These are phyloP conservation scores for Panaeolus cyanescens DNA, from an alignment of 768 basidiomycete species.

Conservation along the genomic window DNA sequence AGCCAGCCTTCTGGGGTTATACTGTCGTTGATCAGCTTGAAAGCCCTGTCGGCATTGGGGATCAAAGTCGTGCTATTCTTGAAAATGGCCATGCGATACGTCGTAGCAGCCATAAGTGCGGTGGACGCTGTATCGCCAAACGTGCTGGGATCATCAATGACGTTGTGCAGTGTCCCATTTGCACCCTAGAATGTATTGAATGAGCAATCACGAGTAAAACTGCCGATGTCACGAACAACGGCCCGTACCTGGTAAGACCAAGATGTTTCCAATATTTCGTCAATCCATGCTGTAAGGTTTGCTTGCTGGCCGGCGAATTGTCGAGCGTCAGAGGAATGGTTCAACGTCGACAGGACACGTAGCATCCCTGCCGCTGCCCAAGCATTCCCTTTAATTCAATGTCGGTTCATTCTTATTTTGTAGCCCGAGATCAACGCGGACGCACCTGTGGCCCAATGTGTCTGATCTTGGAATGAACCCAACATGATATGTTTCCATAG, in stretches of 20 bases:
- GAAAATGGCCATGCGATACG: slow-evolving; percentile 53
- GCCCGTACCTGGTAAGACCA: slow-evolving; percentile 45
- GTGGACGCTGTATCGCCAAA: slow-evolving; percentile 59
- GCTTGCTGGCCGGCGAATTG: slow-evolving; percentile 38
- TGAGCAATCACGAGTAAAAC: background rate
- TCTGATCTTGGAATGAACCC: slow-evolving; percentile 45
- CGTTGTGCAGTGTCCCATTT: slow-evolving; percentile 54
- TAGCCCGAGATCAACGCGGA: background rate
- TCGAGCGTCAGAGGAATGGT: slow-evolving; percentile 39
- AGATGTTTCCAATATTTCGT: slow-evolving; percentile 48
- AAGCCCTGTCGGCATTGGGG: slow-evolving; percentile 40
- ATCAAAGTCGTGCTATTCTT: slow-evolving; percentile 38
- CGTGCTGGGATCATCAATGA: slow-evolving; percentile 47
- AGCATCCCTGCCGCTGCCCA: slow-evolving; percentile 73
- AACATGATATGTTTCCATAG: slow-evolving; percentile 60
- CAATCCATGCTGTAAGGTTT: slow-evolving; percentile 53
- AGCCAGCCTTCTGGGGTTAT: slow-evolving; percentile 46
- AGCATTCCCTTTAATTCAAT: slow-evolving; percentile 46
- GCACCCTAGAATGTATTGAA: slow-evolving; percentile 26
- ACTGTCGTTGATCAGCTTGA: slow-evolving; percentile 36
- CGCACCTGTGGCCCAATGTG: slow-evolving; percentile 60
- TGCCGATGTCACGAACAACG: background rate
- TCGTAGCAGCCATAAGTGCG: slow-evolving; percentile 56
- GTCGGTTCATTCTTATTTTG: background rate
- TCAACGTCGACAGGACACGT: slow-evolving; percentile 56